These are phyloP conservation scores for Nakazawaea peltata DNA, from an alignment of 805 yeast species.

Conservation along the genomic window DNA sequence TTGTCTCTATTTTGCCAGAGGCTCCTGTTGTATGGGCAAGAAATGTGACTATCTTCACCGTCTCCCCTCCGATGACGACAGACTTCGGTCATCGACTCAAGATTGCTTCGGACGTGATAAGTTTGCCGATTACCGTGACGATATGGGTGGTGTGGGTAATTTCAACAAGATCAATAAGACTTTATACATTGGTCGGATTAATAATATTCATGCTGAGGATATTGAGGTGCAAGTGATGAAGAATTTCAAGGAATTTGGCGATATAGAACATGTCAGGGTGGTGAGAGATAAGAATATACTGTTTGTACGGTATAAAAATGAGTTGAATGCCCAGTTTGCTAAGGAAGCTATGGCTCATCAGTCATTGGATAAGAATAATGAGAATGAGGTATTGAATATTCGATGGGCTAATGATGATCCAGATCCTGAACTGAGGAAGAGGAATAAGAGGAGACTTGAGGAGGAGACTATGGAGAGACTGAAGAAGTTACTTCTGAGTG, in stretches of 20 bases:
- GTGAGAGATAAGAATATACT: conserved; percentile 61
- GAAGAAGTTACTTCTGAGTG: conserved; percentile 27
- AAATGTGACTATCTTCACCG: conserved; percentile 75
- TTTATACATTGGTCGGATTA: conserved; percentile 61
- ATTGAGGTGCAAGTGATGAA: conserved; percentile 32
- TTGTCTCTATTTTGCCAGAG: conserved; percentile 84
- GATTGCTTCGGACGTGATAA: conserved; percentile 95
- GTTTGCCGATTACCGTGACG: conserved; percentile 75
- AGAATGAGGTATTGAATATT: conserved; percentile 57
- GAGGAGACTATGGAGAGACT: conserved; percentile 49
- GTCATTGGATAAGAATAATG: conserved; percentile 39
- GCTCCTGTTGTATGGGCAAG: conserved; percentile 74
- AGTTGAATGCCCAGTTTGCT: conserved; percentile 84
- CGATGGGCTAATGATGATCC: conserved; percentile 93
- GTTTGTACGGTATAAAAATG: conserved; percentile 63
- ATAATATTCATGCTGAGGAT: conserved; percentile 28
- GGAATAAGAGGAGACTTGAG: conserved; percentile 41
- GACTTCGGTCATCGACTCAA: conserved; percentile 45
- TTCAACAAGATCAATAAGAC: conserved; percentile 65
- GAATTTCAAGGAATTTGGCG: conserved; percentile 71
- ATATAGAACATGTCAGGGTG: conserved; percentile 57
- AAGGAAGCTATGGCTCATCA: conserved; percentile 92
- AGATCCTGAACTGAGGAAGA: conserved; percentile 52
- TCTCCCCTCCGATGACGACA: conserved; percentile 56
- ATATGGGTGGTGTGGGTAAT: conserved; percentile 91